A percentile compares a stretch with the other conserved stretches of the same genome.
These are phyloP conservation scores for Colletotrichum sp. DNA, from an alignment of 2,329 filamentous ascomycete genomes.

Conservation along the genomic window DNA sequence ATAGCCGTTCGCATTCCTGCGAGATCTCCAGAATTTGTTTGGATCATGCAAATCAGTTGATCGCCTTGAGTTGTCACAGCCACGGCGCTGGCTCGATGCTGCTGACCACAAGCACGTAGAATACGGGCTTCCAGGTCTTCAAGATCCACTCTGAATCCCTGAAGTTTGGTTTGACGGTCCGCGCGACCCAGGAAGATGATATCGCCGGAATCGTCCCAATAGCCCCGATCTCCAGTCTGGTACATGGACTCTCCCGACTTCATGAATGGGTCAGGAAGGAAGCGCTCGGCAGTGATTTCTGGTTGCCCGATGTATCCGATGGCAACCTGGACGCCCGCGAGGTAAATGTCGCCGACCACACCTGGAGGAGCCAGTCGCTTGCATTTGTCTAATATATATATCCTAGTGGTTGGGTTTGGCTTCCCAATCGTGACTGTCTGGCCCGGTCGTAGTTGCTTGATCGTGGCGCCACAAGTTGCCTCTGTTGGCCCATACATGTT, in stretches of 20 bases:
- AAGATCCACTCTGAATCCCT: slow-evolving; percentile 36
- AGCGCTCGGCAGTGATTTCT: slow-evolving; percentile 29
- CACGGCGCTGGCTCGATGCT: slow-evolving; percentile 16
- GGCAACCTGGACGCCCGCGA: slow-evolving; percentile 47
- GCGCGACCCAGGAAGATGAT: slow-evolving; percentile 37
- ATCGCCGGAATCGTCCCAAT: slow-evolving; percentile 35
- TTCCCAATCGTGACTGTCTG: slow-evolving; percentile 30
- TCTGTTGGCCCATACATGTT: slow-evolving; percentile 52
- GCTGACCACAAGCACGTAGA: background rate
- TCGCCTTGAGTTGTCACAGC: slow-evolving; percentile 29
- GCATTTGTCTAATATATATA: slow-evolving; percentile 43
- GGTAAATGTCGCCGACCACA: slow-evolving; percentile 43
- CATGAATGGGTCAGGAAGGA: slow-evolving; percentile 30
- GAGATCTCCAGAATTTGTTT: slow-evolving; percentile 23
- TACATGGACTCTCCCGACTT: slow-evolving; percentile 36
- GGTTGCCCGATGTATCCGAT: slow-evolving; percentile 41
- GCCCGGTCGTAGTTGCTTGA: slow-evolving; percentile 28
- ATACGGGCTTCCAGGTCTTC: slow-evolving; percentile 21
- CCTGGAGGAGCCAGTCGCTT: slow-evolving; percentile 33
- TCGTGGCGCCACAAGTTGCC: slow-evolving; percentile 40
- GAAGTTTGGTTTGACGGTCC: slow-evolving; percentile 37
- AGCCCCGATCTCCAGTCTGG: slow-evolving; percentile 40
- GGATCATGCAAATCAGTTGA: slow-evolving; percentile 31
- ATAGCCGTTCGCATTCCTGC: slow-evolving; percentile 3
- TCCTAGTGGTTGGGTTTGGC: slow-evolving; percentile 29